Percentiles rank a stretch among this genome's conserved stretches.
These are phyloP conservation scores for Angomonas desouzai DNA, from an alignment of 208 protist species.

Conservation along the genomic window DNA sequence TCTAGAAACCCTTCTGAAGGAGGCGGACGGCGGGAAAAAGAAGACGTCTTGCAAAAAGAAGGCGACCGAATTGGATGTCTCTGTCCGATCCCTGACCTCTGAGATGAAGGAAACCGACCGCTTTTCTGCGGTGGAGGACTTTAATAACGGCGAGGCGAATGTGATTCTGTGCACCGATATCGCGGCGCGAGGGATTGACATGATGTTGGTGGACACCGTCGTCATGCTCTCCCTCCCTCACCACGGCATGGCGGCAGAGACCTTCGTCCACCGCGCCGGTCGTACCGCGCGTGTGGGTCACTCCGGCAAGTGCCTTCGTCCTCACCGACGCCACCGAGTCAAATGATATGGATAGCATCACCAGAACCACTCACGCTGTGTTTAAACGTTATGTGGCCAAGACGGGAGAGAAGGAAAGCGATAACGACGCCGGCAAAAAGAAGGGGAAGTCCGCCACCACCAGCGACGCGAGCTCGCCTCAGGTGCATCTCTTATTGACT, in stretches of 20 bases:
- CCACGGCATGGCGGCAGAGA: conserved; percentile 67
- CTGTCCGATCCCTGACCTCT: conserved; percentile 49
- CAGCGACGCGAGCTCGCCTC: background rate
- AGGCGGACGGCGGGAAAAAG: background rate
- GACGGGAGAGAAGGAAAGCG: conserved; percentile 12
- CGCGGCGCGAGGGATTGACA: conserved; percentile 94
- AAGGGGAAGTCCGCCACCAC: background rate
- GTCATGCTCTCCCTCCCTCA: conserved; percentile 95
- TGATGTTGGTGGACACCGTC: conserved; percentile 92
- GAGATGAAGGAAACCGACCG: conserved; percentile 63
- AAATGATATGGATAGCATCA: conserved; percentile 42
- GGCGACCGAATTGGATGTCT: conserved; percentile 10
- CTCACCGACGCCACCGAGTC: conserved; percentile 50
- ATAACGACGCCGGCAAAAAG: conserved; percentile 3
- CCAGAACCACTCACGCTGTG: conserved; percentile 58
- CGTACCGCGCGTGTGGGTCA: conserved; percentile 92
- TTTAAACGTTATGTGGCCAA: conserved; percentile 39
- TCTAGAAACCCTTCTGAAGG: conserved; percentile 19
- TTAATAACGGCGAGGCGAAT: conserved; percentile 54
- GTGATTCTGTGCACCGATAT: conserved; percentile 95
- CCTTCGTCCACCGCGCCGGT: conserved; percentile 96
- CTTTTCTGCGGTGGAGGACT: conserved; percentile 76
- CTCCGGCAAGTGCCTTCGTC: conserved; percentile 88
- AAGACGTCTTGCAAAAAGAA: background rate
- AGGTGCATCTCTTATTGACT: conserved; percentile 37